These are phyloP conservation scores for Xanthoparmelia taractica DNA, from an alignment of 495 filamentous ascomycete genomes.

Conservation along the genomic window DNA sequence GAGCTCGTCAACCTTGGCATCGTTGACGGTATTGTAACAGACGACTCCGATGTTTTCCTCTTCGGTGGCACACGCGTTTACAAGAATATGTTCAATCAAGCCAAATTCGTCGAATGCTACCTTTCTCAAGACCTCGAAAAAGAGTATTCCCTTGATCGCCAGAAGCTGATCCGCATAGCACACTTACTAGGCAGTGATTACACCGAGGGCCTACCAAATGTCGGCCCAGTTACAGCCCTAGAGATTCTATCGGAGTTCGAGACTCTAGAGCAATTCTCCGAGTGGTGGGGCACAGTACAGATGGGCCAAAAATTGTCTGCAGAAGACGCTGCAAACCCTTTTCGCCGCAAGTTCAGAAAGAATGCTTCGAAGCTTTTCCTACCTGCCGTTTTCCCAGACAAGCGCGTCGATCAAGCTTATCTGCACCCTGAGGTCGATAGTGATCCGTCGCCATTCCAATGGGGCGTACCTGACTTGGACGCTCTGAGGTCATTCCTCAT, in stretches of 20 bases:
- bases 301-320: conserved; percentile 36
- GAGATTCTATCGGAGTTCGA: conserved; percentile 90
- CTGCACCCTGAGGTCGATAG: conserved; percentile 75
- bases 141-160: conserved; percentile 74
- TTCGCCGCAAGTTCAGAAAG: conserved; percentile 77
- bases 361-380: conserved; percentile 80
- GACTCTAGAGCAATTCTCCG: conserved; percentile 57
- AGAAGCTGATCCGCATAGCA: conserved; percentile 77
- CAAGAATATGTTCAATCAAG: conserved; percentile 98
- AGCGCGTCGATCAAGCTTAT: conserved; percentile 72
- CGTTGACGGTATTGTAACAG: conserved; percentile 97
- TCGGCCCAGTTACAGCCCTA: conserved; percentile 87
- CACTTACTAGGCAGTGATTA: conserved; percentile 91
- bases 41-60: conserved; percentile 94
- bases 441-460: conserved; percentile 72
- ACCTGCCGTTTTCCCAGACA: conserved; percentile 65
- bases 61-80: conserved; percentile 95
- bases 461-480: conserved; percentile 91
- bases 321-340: conserved; percentile 42
- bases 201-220: conserved; percentile 79
- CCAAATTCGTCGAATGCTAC: conserved; percentile 96
- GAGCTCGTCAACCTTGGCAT: conserved; percentile 77
- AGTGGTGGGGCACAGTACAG: conserved; percentile 84
- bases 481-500: conserved; percentile 79
- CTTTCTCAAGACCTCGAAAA: conserved; percentile 78